These are phyloP conservation scores for Nannochloropsis granulata DNA, from an alignment of 108 stramenopile genomes.

Conservation along the genomic window DNA sequence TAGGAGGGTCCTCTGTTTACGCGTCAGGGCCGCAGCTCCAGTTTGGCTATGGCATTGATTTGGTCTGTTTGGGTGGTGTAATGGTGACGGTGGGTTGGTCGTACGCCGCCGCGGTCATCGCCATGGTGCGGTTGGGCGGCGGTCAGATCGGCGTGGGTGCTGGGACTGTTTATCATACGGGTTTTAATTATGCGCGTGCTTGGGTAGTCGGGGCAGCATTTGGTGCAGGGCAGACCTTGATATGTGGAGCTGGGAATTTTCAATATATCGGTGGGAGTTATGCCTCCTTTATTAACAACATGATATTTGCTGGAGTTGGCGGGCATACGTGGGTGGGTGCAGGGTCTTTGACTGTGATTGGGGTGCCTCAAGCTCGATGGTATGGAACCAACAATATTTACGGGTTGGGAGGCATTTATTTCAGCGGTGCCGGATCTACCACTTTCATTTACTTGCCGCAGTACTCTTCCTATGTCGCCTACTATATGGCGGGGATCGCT, in stretches of 20 bases:
- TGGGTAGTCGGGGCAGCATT: background rate
- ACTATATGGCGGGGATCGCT: background rate
- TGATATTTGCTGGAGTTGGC: background rate
- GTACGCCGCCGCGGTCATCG: background rate
- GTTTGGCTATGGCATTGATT: background rate
- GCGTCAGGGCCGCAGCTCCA: background rate
- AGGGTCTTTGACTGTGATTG: background rate
- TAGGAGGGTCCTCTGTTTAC: background rate
- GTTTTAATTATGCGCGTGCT: background rate
- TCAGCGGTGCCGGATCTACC: background rate
- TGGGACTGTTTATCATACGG: background rate
- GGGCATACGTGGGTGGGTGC: background rate
- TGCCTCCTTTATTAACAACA: background rate
- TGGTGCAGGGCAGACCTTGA: background rate
- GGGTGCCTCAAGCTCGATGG: background rate
- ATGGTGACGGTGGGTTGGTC: background rate
- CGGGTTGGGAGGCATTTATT: background rate
- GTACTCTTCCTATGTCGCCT: background rate
- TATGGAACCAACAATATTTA: background rate
- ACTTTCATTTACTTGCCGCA: background rate
- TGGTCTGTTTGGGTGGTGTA: background rate
- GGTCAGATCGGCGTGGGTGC: background rate
- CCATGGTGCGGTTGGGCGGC: background rate
- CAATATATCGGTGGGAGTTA: background rate
- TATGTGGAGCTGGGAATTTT: background rate